A percentile compares a stretch with the other conserved stretches of the same genome.
These are phyloP conservation scores for Wallacemonas sp. DNA, from an alignment of 208 protist species.

Conservation along the genomic window DNA sequence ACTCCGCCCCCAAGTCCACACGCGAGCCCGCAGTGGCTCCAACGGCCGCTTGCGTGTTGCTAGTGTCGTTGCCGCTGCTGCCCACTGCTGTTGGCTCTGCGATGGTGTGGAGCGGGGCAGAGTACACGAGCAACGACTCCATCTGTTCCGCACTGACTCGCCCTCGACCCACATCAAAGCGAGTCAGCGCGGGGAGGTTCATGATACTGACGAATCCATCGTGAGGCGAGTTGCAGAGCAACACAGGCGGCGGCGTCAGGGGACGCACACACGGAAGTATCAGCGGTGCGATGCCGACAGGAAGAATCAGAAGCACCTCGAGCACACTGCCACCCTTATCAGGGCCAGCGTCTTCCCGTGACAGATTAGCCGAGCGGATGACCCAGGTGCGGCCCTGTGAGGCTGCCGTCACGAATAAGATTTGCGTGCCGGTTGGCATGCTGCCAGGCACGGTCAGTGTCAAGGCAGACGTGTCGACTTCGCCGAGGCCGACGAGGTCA, in stretches of 20 bases:
- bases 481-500: constrained; percentile 36
- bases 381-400: constrained; percentile 32
- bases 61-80: too few species aligned
- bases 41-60: too few species aligned
- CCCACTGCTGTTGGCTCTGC: neutral
- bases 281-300: constrained; percentile 40
- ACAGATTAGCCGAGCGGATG: constrained; percentile 48
- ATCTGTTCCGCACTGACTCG: neutral
- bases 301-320: constrained; percentile 52
- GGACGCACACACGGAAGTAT: constrained; percentile 60
- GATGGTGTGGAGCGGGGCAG: neutral
- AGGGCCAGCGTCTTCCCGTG: too few species aligned
- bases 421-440: constrained; percentile 22
- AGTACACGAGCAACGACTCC: neutral
- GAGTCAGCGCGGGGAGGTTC: constrained; percentile 34
- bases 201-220: constrained; percentile 61
- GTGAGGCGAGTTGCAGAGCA: constrained; percentile 63
- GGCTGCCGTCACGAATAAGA: constrained; percentile 70
- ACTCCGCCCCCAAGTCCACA: too few species aligned
- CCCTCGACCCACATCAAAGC: neutral
- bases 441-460: constrained; percentile 47
- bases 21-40: too few species aligned
- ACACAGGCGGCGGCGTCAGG: constrained; percentile 50
- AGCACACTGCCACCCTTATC: too few species aligned
- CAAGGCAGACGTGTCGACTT: constrained; percentile 42